Conservation (phyloP, 345 rosid genomes). For the Melaleuca quinquenervia region DNA sequence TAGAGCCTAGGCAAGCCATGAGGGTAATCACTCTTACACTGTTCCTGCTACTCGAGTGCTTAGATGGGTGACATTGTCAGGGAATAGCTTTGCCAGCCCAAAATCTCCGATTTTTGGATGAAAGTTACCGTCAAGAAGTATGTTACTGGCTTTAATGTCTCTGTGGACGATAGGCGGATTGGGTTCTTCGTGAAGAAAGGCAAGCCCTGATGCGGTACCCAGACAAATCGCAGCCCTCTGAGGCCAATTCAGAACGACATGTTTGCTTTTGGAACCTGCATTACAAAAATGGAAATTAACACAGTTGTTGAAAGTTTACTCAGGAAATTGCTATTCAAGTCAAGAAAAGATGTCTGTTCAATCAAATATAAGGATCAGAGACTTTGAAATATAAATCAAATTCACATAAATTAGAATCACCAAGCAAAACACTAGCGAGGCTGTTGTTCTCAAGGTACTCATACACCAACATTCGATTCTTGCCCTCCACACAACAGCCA, state of each 20-base stretch:
- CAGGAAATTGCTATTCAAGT: not conserved
- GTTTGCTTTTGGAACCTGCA: conserved; percentile 47
- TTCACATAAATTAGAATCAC: conserved; percentile 7
- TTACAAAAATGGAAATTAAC: not conserved
- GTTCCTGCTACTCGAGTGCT: conserved; percentile 83
- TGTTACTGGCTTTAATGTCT: conserved; percentile 74
- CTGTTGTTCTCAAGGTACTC: conserved; percentile 66
- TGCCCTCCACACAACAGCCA: conserved; percentile 54
- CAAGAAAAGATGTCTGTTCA: not conserved
- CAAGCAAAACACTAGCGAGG: conserved; percentile 47
- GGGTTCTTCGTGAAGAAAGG: conserved; percentile 61
- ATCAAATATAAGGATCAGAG: not conserved
- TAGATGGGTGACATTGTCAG: conserved; percentile 63
- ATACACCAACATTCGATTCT: conserved; percentile 42
- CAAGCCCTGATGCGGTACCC: conserved; percentile 59
- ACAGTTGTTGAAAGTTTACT: not conserved
- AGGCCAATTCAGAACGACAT: conserved; percentile 44
- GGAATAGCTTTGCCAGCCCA: conserved; percentile 71
- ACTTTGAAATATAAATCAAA: not conserved
- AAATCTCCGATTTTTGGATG: conserved; percentile 69
- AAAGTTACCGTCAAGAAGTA: conserved; percentile 50
- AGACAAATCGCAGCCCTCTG: conserved; percentile 44
- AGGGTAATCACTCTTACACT: conserved; percentile 28
- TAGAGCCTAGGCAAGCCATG: not conserved
- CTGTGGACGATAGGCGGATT: conserved; percentile 60